Percentiles rank a stretch among this genome's conserved stretches.
These are phyloP conservation scores for Fragilariopsis cylindrus DNA, from an alignment of 108 stramenopile species.

Conservation along the genomic window DNA sequence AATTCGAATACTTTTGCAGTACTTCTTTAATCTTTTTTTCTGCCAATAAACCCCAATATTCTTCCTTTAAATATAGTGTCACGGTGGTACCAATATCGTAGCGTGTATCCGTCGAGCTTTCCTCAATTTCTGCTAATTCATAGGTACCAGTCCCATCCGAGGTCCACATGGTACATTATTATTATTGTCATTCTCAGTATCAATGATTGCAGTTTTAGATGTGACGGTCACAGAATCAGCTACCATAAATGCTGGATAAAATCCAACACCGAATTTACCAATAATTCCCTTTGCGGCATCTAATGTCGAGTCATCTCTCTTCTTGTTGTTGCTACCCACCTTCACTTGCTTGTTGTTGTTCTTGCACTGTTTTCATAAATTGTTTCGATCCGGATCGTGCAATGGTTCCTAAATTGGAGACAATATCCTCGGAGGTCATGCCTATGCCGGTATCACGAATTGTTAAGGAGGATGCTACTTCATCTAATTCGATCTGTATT, in stretches of 20 bases:
- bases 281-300: conserved; percentile 81
- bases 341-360: conserved; percentile 37
- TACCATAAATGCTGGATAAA: conserved; percentile 97
- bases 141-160: conserved; percentile 89
- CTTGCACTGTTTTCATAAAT: conserved; percentile 53
- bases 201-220: conserved; percentile 30
- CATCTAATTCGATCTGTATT: conserved; percentile 87
- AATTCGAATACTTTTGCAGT: conserved; percentile 96
- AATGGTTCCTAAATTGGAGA: conserved; percentile 95
- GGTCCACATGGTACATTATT: conserved; percentile 59
- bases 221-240: conserved; percentile 89
- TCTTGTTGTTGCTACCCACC: conserved; percentile 17
- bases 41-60: conserved; percentile 77
- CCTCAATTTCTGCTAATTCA: conserved; percentile 58
- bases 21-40: conserved; percentile 82
- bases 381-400: conserved; percentile 93
- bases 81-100: conserved; percentile 89
- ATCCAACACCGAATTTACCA: conserved; percentile 97
- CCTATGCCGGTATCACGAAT: conserved; percentile 97
- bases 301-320: conserved; percentile 36
- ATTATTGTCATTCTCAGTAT: neutral
- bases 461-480: conserved; percentile 83
- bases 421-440: conserved; percentile 90
- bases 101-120: conserved; percentile 42
- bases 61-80: conserved; percentile 86